Evolutionary conservation across 495 filamentous ascomycete species (phyloP).

Genomic region (Lepraria neglecta): DNA sequence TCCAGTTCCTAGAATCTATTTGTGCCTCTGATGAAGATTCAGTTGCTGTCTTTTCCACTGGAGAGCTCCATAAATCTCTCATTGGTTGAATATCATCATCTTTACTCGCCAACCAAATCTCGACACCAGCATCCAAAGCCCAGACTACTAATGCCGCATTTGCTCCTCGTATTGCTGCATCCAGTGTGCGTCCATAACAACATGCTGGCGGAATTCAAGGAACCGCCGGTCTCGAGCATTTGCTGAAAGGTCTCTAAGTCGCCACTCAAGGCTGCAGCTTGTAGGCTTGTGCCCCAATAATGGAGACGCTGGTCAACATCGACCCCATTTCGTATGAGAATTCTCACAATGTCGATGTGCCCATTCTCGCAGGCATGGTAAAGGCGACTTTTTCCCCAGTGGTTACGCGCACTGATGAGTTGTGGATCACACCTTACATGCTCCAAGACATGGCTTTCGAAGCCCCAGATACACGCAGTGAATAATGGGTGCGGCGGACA

Average conservation of each 20-base stretch:
- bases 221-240: background rate
- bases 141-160: background rate
- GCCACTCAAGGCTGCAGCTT: slow-evolving; percentile 1
- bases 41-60: background rate
- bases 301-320: background rate
- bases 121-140: background rate
- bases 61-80: background rate
- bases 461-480: slow-evolving; percentile 4
- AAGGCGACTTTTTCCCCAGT: background rate
- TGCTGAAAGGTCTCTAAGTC: background rate
- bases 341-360: background rate
- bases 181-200: background rate
- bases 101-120: background rate
- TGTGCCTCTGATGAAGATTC: background rate
- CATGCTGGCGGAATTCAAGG: background rate
- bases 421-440: too few relatives aligned
- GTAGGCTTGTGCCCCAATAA: background rate
- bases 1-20: background rate
- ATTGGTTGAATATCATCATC: background rate
- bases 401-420: background rate
- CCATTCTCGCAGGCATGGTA: background rate
- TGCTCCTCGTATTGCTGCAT: background rate
- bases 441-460: background rate
- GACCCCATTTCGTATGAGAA: background rate
- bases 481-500: background rate